phyloP scores from a whole-genome alignment of 495 filamentous ascomycete species.

The Rhizodiscina lignyota region DNA sequence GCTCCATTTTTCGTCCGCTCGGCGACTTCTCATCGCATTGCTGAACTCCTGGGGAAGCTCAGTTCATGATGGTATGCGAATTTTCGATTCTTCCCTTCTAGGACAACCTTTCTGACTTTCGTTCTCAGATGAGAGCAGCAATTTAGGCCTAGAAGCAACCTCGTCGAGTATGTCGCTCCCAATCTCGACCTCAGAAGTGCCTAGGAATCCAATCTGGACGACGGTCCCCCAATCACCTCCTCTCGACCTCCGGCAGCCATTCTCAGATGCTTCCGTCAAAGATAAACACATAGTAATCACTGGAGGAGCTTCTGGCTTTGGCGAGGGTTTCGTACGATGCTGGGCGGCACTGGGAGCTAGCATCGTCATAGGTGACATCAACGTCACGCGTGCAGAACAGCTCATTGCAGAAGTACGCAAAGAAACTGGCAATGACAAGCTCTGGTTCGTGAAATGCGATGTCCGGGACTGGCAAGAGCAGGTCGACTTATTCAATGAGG shows the following conservation, averaged over 20 bases:
- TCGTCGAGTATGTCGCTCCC: too few relatives aligned
- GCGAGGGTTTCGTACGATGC: constrained; percentile 16
- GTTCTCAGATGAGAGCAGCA: too few relatives aligned
- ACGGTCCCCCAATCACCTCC: constrained; percentile 15
- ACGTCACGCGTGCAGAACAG: too few relatives aligned
- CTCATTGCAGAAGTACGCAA: constrained; percentile 12
- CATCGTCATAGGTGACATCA: constrained; percentile 19
- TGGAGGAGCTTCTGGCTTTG: constrained; percentile 24
- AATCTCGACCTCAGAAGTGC: too few relatives aligned
- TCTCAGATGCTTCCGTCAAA: constrained; percentile 15
- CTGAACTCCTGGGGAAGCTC: too few relatives aligned
- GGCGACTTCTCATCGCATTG: too few relatives aligned
- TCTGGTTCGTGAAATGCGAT: constrained; percentile 29
- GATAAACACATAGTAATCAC: constrained; percentile 28
- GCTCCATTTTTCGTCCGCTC: too few relatives aligned
- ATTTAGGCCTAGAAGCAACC: too few relatives aligned
- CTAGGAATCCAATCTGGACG: too few relatives aligned
- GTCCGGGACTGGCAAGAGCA: constrained; percentile 1
- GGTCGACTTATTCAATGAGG: constrained; percentile 2
- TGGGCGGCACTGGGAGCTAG: constrained; percentile 17
- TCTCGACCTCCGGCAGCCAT: constrained; percentile 15
- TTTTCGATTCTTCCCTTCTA: too few relatives aligned
- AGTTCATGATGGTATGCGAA: too few relatives aligned
- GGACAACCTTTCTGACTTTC: too few relatives aligned
- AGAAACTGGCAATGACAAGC: constrained; percentile 21